Base-by-base conservation (phyloP, 305 asterid genomes). In the Plantago rigida region DNA sequence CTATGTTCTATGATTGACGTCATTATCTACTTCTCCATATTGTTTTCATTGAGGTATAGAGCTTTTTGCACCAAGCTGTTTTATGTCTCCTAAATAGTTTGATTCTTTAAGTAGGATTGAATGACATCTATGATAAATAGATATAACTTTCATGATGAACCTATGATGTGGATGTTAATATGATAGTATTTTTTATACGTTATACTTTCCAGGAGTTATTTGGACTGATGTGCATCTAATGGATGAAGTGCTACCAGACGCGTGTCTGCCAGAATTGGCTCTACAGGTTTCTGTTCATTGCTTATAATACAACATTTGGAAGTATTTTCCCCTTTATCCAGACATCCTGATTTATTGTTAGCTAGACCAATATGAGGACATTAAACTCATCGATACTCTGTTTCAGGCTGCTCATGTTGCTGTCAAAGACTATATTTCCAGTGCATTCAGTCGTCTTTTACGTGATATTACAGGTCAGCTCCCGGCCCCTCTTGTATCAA, bases 231-330 rank as follows among this genome's bases (percentile, higher is more conserved):
- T 92, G 71, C 87, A 80, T 66, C 79, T 77, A 66, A 83, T 88
- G 92, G 93, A 84, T 71, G 93, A 79, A 75, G 95, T 88, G 71
- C 79, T 88, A 65, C 94, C 98, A 61, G 98, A 81, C 73, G 94
- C 96, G 74, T 81, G 77, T 63, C 71, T 88, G 47, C 66, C 83
- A 50, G 82, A 75, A 47, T 81, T 83, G 71, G 73, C 88, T 66
- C 74, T 86, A 69, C 80, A 80, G 98, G 98, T 91, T 51, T 22
- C 26, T 22, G 39, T 31, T 13, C 47, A n/a, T 45, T 57, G 26
- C 69, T 36, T 29, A 22, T 64, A 47, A 45, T 48, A 64, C 52
- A 59, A n/a, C 46, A 63, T 34, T 48, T 28, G 42, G 62, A 62
- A 57, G 59, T 29, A 59, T 52, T 54, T 53, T 62, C 44, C 50